phyloP scores from a whole-genome alignment of 1,284 basidiomycete species.

The Boletus calvinii region DNA sequence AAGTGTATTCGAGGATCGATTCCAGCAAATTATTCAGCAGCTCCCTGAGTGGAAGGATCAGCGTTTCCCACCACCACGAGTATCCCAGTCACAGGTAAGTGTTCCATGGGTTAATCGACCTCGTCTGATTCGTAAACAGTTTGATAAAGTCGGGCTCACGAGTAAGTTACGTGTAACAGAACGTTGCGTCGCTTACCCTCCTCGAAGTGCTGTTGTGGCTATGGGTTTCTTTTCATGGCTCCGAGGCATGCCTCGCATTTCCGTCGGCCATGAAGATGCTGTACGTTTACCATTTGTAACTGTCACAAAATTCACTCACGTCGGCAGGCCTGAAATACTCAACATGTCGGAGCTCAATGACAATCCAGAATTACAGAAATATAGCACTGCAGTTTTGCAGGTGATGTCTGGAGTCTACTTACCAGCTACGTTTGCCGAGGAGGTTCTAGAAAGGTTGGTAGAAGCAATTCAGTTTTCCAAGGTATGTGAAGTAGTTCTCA shows the following conservation, averaged over 20 bases:
- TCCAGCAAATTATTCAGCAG: conserved; percentile 53
- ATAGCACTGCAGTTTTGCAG: conserved; percentile 74
- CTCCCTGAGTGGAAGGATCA: conserved; percentile 70
- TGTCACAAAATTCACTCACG: conserved; percentile 9
- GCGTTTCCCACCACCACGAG: conserved; percentile 82
- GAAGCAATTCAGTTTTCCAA: conserved; percentile 67
- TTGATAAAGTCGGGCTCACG: conserved; percentile 85
- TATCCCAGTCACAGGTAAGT: conserved; percentile 66
- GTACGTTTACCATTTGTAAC: conserved; percentile 44
- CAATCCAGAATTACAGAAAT: conserved; percentile 68
- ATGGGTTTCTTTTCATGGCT: conserved; percentile 69
- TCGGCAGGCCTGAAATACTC: conserved; percentile 67
- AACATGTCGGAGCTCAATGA: conserved; percentile 82
- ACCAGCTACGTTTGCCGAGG: conserved; percentile 59
- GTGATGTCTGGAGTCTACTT: conserved; percentile 69
- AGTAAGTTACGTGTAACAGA: conserved; percentile 43
- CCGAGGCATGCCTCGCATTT: conserved; percentile 67
- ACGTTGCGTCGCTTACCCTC: conserved; percentile 15
- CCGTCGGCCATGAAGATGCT: conserved; percentile 76
- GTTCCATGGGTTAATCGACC: neutral
- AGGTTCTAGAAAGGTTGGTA: conserved; percentile 60
- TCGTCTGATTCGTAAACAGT: conserved; percentile 41
- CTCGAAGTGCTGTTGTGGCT: conserved; percentile 74
- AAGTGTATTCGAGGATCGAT: conserved; percentile 54
- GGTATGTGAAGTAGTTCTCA: conserved; percentile 38